phyloP scores from a whole-genome alignment of 2,329 filamentous ascomycete genomes.

The Gremmenia infestans region DNA sequence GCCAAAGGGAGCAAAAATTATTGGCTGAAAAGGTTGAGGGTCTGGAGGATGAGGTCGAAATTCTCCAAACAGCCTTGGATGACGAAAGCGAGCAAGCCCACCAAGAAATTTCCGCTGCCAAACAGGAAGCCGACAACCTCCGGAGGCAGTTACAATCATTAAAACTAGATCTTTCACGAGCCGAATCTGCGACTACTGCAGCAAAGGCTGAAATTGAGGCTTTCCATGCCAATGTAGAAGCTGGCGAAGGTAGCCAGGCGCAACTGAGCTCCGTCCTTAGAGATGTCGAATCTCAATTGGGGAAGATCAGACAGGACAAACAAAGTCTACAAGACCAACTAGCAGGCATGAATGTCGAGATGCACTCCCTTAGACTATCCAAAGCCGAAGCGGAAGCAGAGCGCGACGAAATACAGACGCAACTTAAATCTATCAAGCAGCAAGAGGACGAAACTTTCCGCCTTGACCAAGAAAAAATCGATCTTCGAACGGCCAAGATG shows the following conservation, averaged over 20 bases:
- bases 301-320: constrained; percentile 54
- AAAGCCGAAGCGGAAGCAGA: constrained; percentile 57
- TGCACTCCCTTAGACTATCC: constrained; percentile 52
- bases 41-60: constrained; percentile 72
- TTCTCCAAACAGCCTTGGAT: constrained; percentile 52
- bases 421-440: constrained; percentile 50
- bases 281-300: constrained; percentile 54
- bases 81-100: constrained; percentile 59
- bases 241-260: constrained; percentile 39
- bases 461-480: constrained; percentile 63
- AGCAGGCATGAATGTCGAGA: constrained; percentile 52
- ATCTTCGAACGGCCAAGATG: constrained; percentile 61
- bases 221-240: constrained; percentile 27
- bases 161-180: constrained; percentile 30
- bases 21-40: constrained; percentile 61
- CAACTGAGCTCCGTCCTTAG: constrained; percentile 52
- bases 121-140: constrained; percentile 38
- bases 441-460: constrained; percentile 55
- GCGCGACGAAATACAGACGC: constrained; percentile 59
- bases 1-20: constrained; percentile 56
- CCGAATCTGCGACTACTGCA: constrained; percentile 26
- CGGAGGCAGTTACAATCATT: constrained; percentile 38
- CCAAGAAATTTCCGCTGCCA: constrained; percentile 40
- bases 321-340: constrained; percentile 60
- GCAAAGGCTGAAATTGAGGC: constrained; percentile 28